Evolutionary conservation across 441 rosid species (phyloP).

Genomic region (Macaranga tanarius): DNA sequence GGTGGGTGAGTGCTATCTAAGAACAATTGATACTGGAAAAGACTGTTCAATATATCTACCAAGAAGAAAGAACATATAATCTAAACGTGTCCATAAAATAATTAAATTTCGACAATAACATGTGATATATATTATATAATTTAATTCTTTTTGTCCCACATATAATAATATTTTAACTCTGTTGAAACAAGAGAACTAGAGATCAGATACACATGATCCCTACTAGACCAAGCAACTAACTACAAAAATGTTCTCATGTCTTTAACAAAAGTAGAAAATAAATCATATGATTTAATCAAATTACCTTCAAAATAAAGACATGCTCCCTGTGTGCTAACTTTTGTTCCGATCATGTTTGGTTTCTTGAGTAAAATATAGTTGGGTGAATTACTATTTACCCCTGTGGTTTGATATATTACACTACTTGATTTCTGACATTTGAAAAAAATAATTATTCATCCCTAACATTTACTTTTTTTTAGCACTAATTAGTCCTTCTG

Average conservation of each 20-base stretch:
- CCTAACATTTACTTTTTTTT: too few relatives aligned
- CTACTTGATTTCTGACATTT: too few relatives aligned
- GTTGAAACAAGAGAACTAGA: not conserved
- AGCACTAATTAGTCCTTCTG: too few relatives aligned
- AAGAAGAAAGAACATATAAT: not conserved
- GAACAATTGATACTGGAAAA: not conserved
- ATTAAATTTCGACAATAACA: not conserved
- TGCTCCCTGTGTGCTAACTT: conserved; percentile 8
- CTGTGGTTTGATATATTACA: too few relatives aligned
- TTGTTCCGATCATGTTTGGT: conserved; percentile 4
- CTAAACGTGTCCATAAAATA: not conserved
- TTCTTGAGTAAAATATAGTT: too few relatives aligned
- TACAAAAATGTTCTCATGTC: conserved; percentile 17
- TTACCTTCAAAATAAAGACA: not conserved
- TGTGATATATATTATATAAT: not conserved
- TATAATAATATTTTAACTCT: not conserved
- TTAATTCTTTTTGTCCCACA: not conserved
- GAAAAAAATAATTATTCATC: too few relatives aligned
- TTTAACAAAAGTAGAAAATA: conserved; percentile 13
- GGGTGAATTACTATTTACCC: too few relatives aligned
- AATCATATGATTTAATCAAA: conserved; percentile 8
- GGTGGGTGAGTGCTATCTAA: too few relatives aligned
- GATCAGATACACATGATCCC: not conserved
- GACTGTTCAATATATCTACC: too few relatives aligned
- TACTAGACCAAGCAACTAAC: conserved; percentile 1